Percentiles rank a stretch among this genome's conserved stretches.
phyloP scores from a whole-genome alignment of 805 yeast species.

The Saccharomycopsis fibuligera region DNA sequence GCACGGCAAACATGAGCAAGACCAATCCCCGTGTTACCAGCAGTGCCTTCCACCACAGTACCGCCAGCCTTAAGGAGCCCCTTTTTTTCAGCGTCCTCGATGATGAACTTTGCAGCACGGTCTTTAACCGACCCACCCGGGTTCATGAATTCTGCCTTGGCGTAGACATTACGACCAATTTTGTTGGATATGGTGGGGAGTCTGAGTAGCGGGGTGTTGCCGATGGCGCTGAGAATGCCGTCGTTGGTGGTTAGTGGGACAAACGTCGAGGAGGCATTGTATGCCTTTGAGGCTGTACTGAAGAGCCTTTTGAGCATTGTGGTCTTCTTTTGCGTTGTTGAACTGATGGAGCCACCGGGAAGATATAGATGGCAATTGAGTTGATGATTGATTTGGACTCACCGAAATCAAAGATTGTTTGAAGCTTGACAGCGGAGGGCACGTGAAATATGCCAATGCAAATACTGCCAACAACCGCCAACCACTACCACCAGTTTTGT shows the following conservation, averaged over 20 bases:
- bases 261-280: not conserved
- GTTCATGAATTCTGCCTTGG: constrained; percentile 87
- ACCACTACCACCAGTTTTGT: too few species aligned
- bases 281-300: not conserved
- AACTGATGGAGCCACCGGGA: too few species aligned
- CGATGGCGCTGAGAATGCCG: constrained; percentile 71
- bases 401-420: too few species aligned
- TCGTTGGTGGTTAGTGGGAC: constrained; percentile 5
- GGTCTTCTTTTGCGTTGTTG: too few species aligned
- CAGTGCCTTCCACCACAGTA: constrained; percentile 88
- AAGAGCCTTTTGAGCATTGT: constrained; percentile 2
- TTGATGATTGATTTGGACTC: too few species aligned
- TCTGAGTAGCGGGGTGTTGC: constrained; percentile 83
- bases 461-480: too few species aligned
- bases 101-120: constrained; percentile 74
- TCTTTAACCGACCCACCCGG: constrained; percentile 94
- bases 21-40: constrained; percentile 95
- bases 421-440: too few species aligned
- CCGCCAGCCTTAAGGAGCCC: constrained; percentile 70
- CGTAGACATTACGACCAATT: constrained; percentile 70
- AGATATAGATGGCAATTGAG: too few species aligned
- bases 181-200: constrained; percentile 50
- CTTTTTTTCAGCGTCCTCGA: constrained; percentile 69
- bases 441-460: too few species aligned
- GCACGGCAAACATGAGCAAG: constrained; percentile 76